Evolutionary conservation across 371 early-diverging fungal genomes (phyloP), one percentile per base, ranked within the genome.

Genomic region (Circinella minor): DNA sequence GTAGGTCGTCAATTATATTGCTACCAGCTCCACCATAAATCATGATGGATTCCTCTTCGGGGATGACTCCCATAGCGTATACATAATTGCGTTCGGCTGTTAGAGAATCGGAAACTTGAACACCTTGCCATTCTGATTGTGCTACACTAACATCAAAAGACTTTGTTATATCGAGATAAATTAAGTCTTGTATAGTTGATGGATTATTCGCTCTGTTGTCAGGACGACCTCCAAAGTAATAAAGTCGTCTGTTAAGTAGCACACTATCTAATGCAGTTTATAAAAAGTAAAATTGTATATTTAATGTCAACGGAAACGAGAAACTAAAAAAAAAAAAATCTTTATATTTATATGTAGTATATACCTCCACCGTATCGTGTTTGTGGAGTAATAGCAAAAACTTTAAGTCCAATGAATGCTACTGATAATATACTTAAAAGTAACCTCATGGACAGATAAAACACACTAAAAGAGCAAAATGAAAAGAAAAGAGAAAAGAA

Each of bases 301-400:
- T 27, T 27, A 27, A 27, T 27, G 27, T 27, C 27, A 27, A 27
- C 27, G 27, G 27, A 27, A 27, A 27, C 27, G 27, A 27, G 27
- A 27, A 27, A 27, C 27, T 27, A 27, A 27, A 27, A 27, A 27
- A 27, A 27, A 27, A 27, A 18, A n/a, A 8, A 55, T 1, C 55
- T n/a, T 55, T 8, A 17, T 57, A 2, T 10, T 18, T 13, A 57
- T 57, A 57, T 57, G 20, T 57, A 54, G 15, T 2, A 18, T 7
- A 57, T 34, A 57, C 57, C 57, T 57, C 57, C 57, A 34, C 57
- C 57, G 5, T 57, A 57, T 18, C 57, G 20, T 57, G n/a, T 7
- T 9, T 57, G 10, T 27, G 57, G 51, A 17, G 51, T 51, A 8
- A 51, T 51, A 15, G 51, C 51, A 4, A 51, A 13, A 4, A n/a